These are phyloP conservation scores for Phytomonas sp. DNA, from an alignment of 208 protist genomes.

Conservation along the genomic window DNA sequence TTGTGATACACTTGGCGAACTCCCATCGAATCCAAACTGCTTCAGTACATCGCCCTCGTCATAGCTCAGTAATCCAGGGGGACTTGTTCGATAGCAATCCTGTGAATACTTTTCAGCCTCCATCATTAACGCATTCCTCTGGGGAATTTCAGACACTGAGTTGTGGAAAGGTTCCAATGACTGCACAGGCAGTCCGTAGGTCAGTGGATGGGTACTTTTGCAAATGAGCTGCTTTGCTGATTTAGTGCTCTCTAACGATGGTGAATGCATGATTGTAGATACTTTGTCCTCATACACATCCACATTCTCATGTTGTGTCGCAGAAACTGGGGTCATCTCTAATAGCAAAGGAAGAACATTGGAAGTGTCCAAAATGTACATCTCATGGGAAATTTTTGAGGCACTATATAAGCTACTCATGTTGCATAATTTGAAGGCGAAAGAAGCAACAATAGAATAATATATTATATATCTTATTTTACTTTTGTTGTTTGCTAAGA, in stretches of 20 bases:
- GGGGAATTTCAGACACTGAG: background rate
- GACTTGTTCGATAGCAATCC: background rate
- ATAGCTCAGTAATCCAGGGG: background rate
- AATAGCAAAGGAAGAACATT: background rate
- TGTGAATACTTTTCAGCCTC: background rate
- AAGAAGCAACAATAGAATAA: constrained; percentile 1
- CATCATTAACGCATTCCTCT: background rate
- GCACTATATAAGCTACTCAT: constrained; percentile 1
- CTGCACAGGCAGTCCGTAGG: background rate
- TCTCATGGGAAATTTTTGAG: background rate
- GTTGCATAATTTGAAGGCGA: constrained; percentile 1
- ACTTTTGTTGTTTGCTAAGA: constrained; percentile 2
- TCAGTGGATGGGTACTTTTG: background rate
- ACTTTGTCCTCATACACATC: background rate
- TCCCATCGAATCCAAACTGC: background rate
- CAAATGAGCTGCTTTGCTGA: background rate
- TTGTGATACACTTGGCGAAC: background rate
- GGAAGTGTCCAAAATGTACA: background rate
- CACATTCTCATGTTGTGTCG: background rate
- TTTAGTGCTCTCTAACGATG: background rate
- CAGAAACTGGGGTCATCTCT: background rate
- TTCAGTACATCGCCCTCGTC: background rate
- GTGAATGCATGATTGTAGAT: background rate
- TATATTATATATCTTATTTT: background rate
- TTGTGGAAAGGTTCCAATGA: background rate